Evolutionary conservation across 2,329 filamentous ascomycete species (phyloP).

Genomic region (Hymenoscyphus scutula): DNA sequence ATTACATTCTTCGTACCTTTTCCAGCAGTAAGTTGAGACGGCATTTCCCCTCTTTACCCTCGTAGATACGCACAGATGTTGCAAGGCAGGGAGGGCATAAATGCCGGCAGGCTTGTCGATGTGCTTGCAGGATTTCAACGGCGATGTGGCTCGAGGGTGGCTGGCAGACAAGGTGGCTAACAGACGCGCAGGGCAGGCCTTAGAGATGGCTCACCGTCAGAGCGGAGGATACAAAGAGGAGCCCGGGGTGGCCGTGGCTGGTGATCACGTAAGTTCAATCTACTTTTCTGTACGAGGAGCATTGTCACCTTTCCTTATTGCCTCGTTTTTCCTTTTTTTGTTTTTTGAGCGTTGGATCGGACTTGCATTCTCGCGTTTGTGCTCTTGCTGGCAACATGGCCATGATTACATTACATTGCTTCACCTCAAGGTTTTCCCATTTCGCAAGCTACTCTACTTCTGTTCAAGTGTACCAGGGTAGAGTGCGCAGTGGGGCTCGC

Average conservation of each 20-base stretch:
- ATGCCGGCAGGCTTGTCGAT: conserved; percentile 15
- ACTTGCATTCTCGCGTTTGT: conserved; percentile 24
- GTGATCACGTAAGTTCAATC: conserved; percentile 45
- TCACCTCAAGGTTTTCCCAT: conserved; percentile 10
- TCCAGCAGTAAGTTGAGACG: conserved; percentile 28
- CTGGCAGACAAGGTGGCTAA: conserved; percentile 23
- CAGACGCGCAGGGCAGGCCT: conserved; percentile 19
- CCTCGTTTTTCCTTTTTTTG: conserved; percentile 8
- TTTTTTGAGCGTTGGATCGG: conserved; percentile 13
- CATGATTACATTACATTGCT: conserved; percentile 22
- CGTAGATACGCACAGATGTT: conserved; percentile 30
- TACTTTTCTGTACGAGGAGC: conserved; percentile 12
- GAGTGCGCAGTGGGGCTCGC: conserved; percentile 9
- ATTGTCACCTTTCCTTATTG: conserved; percentile 19
- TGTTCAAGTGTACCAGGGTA: conserved; percentile 14
- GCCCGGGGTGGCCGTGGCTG: conserved; percentile 36
- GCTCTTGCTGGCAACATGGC: conserved; percentile 19
- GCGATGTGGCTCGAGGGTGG: conserved; percentile 16
- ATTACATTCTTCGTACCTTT: conserved; percentile 13
- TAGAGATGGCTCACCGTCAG: conserved; percentile 36
- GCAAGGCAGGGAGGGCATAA: conserved; percentile 22
- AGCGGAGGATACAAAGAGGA: conserved; percentile 46
- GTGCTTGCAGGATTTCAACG: conserved; percentile 21
- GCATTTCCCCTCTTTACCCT: conserved; percentile 13
- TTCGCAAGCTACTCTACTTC: conserved; percentile 31